These are phyloP conservation scores for Vanilla planifolia DNA, from an alignment of 106 monocot species.

Conservation along the genomic window DNA sequence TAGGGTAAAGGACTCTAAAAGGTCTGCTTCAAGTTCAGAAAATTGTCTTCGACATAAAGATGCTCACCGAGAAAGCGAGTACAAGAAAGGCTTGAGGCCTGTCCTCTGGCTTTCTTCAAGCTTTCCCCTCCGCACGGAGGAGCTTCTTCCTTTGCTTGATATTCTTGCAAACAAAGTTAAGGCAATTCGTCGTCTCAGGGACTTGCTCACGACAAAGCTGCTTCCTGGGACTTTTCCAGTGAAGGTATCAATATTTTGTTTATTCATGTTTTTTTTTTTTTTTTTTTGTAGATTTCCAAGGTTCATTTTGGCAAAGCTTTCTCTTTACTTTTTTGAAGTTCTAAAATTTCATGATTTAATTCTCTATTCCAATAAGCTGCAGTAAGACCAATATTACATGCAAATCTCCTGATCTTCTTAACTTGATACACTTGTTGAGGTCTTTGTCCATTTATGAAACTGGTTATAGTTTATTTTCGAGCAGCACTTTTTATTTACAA, in stretches of 20 bases:
- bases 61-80: conserved; percentile 18
- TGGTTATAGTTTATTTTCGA: too few species aligned
- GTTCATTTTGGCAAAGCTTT: too few species aligned
- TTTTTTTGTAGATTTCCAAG: neutral
- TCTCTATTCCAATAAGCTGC: too few species aligned
- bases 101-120: conserved; percentile 19
- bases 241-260: conserved; percentile 47
- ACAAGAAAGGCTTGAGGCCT: conserved; percentile 21
- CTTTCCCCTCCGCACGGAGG: conserved; percentile 15
- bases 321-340: too few species aligned
- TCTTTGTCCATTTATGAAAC: too few species aligned
- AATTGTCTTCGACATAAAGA: conserved; percentile 12
- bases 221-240: conserved; percentile 89
- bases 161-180: conserved; percentile 97
- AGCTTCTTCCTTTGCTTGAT: conserved; percentile 73
- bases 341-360: too few species aligned
- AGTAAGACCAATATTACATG: too few species aligned
- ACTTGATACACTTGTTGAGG: too few species aligned
- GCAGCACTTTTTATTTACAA: too few species aligned
- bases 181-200: conserved; percentile 90
- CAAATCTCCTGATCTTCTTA: too few species aligned
- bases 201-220: conserved; percentile 46
- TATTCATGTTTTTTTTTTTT: neutral
- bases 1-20: conserved; percentile 30
- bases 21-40: conserved; percentile 17